Base-by-base conservation (phyloP, 257 asterid genomes). In the Penstemon davidsonii region DNA sequence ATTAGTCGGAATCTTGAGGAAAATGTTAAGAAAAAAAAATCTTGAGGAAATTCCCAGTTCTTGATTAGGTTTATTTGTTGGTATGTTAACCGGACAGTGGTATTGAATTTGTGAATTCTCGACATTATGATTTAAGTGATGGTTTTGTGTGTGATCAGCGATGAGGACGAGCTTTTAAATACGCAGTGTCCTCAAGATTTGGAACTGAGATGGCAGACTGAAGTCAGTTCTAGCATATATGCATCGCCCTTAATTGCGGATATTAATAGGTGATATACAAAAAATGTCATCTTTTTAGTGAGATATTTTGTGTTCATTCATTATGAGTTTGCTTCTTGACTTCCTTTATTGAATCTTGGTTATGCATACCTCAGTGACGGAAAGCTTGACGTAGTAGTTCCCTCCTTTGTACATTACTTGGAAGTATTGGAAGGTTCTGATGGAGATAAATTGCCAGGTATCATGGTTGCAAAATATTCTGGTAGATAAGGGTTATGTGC, bases 391-490 rank as follows among this genome's bases (percentile, higher is more conserved):
- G 86, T 94, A 15, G 90, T 94, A 13, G 93, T 94, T 70, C 95
- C 99, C 68, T 91, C 99, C 44, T 94, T 94, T 80, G 96, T 94
- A 79, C 99, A 94, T 79, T 94, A 89, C 84, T 84, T 94, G 90
- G 99, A 94, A 77, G 98, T 91, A 49, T 86, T 94, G 46, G 99
- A 94, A 81, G 99, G 99, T 60, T 85, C 96, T 75, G 99, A 94
- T 84, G 99, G 99, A 72, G 99, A 94, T 80, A 94, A 94, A 85
- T 55, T 87, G 78, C 96, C 99, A 86, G 99, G 99, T 94, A 75
- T 25, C 33, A 43, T 44, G 39, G 60, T 76, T 49, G 56, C 53
- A 39, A 36, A 44, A 50, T 55, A 8, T 43, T 40, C 39, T 54
- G 69, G 15, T 18, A 40, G 60, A 50, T 67, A 8, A 51, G 61